These are phyloP conservation scores for Leptomonas pyrrhocoris DNA, from an alignment of 208 protist species.

Conservation along the genomic window DNA sequence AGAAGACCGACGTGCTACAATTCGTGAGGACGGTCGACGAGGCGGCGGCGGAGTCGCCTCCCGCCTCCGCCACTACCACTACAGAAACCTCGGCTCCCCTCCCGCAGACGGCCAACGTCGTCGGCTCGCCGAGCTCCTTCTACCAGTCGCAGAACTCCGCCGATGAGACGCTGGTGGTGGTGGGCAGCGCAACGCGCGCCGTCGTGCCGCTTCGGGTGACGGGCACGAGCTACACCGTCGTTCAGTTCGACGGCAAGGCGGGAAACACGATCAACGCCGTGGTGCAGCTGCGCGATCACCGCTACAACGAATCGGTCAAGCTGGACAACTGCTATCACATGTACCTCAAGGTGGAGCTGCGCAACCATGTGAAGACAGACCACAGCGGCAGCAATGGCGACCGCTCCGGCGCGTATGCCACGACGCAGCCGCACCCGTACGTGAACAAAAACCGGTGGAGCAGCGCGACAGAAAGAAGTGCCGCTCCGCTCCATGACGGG, in stretches of 20 bases:
- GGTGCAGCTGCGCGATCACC: constrained; percentile 48
- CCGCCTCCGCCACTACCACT: not conserved
- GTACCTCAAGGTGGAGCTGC: constrained; percentile 51
- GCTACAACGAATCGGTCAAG: constrained; percentile 44
- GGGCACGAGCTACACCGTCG: constrained; percentile 31
- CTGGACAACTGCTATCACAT: constrained; percentile 47
- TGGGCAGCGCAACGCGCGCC: constrained; percentile 1
- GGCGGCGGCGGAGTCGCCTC: not conserved
- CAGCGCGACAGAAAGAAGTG: not conserved
- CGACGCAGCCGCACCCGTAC: constrained; percentile 1
- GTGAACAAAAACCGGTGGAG: constrained; percentile 10
- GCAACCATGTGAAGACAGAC: not conserved
- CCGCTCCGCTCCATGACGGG: not conserved
- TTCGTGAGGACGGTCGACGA: not conserved
- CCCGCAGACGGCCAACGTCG: not conserved
- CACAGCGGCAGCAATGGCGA: not conserved
- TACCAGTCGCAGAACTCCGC: not conserved
- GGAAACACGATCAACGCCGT: constrained; percentile 45
- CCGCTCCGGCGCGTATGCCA: not conserved
- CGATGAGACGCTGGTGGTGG: constrained; percentile 7
- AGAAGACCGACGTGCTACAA: not conserved
- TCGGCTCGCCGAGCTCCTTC: not conserved
- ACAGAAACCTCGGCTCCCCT: not conserved
- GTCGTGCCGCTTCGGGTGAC: constrained; percentile 29
- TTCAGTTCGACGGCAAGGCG: constrained; percentile 38